A percentile compares a stretch with the other conserved stretches of the same genome.
These are phyloP conservation scores for Elsinoe arachidis DNA, from an alignment of 2,329 filamentous ascomycete species.

Conservation along the genomic window DNA sequence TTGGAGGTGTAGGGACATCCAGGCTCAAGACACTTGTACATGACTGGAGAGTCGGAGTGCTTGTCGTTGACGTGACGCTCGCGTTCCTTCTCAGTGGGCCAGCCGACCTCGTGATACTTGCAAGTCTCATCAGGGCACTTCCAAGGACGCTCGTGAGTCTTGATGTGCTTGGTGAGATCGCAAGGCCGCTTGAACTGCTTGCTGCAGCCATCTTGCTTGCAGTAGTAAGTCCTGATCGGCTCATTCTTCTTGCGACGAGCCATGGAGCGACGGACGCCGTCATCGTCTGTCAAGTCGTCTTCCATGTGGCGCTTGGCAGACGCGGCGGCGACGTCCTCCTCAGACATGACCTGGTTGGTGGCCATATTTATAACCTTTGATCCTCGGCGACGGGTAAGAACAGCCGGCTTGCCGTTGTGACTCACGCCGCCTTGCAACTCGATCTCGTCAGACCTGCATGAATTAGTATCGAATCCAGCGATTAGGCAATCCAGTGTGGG, in stretches of 20 bases:
- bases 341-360: slow-evolving; percentile 30
- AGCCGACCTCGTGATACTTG: slow-evolving; percentile 84
- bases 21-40: slow-evolving; percentile 63
- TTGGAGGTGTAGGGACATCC: slow-evolving; percentile 86
- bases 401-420: slow-evolving; percentile 71
- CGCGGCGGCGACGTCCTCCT: slow-evolving; percentile 47
- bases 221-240: slow-evolving; percentile 30
- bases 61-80: slow-evolving; percentile 95
- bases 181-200: slow-evolving; percentile 97
- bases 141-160: slow-evolving; percentile 93
- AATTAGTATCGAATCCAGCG: slow-evolving; percentile 8
- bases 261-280: slow-evolving; percentile 83
- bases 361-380: slow-evolving; percentile 72
- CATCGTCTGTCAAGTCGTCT: slow-evolving; percentile 66
- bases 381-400: slow-evolving; percentile 74
- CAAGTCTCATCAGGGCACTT: slow-evolving; percentile 77
- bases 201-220: slow-evolving; percentile 72
- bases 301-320: slow-evolving; percentile 46
- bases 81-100: slow-evolving; percentile 96
- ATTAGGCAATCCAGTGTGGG: slow-evolving; percentile 6
- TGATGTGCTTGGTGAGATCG: slow-evolving; percentile 95
- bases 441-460: slow-evolving; percentile 57
- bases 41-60: slow-evolving; percentile 68
- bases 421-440: slow-evolving; percentile 72
- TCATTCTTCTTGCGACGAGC: slow-evolving; percentile 91